Conservation (phyloP, 2,329 filamentous ascomycete genomes). For the Hyphodiscus sp. region DNA sequence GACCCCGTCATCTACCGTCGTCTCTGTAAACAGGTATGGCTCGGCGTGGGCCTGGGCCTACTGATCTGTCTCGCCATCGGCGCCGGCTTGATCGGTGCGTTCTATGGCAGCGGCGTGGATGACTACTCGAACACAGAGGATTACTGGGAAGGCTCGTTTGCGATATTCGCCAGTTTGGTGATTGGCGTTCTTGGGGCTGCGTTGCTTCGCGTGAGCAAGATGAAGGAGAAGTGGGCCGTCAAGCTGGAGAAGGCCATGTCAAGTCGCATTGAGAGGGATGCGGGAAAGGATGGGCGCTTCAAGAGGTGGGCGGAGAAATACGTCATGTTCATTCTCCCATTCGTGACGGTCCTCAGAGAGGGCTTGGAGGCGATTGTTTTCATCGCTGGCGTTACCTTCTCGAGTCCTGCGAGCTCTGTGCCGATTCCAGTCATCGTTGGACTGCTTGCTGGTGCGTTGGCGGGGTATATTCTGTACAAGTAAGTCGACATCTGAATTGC, state of each 20-base stretch:
- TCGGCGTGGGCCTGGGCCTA: slow-evolving; percentile 45
- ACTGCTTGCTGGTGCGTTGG: slow-evolving; percentile 55
- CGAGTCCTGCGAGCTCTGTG: slow-evolving; percentile 67
- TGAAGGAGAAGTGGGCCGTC: slow-evolving; percentile 78
- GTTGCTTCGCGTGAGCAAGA: slow-evolving; percentile 72
- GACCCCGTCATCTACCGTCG: slow-evolving; percentile 60
- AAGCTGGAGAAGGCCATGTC: slow-evolving; percentile 71
- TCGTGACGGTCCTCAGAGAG: slow-evolving; percentile 81
- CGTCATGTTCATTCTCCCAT: slow-evolving; percentile 79
- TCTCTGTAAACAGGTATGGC: slow-evolving; percentile 49
- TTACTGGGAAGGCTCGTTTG: slow-evolving; percentile 77
- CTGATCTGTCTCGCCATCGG: slow-evolving; percentile 53
- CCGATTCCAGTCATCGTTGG: slow-evolving; percentile 72
- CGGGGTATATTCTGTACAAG: slow-evolving; percentile 76
- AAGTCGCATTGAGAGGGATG: slow-evolving; percentile 35
- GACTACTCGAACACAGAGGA: slow-evolving; percentile 63
- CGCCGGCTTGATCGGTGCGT: slow-evolving; percentile 54
- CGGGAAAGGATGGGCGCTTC: slow-evolving; percentile 38
- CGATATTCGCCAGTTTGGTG: slow-evolving; percentile 67
- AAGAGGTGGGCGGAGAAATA: slow-evolving; percentile 69
- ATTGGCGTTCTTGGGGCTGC: slow-evolving; percentile 77
- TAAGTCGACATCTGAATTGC: slow-evolving; percentile 36
- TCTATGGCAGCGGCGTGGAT: slow-evolving; percentile 60
- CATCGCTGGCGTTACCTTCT: slow-evolving; percentile 77
- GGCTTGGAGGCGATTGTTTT: slow-evolving; percentile 84